phyloP scores from a whole-genome alignment of 495 filamentous ascomycete genomes.

The Talaromyces borbonicus region DNA sequence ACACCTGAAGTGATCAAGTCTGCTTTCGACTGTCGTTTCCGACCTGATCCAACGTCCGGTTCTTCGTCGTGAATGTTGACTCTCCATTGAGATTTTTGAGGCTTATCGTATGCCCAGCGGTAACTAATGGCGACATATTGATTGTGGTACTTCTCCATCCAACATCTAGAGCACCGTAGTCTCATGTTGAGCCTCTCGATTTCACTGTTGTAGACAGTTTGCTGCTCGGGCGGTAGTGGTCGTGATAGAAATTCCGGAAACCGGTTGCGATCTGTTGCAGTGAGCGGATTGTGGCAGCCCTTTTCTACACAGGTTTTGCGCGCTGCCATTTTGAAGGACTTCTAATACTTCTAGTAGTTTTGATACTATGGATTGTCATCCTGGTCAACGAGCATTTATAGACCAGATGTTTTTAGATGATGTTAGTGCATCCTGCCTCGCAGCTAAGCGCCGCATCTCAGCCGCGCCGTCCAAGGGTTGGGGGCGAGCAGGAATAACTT shows the following conservation, averaged over 20 bases:
- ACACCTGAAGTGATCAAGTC: slow-evolving; percentile 4
- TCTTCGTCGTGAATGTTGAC: neutral
- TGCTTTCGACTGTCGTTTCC: too few relatives aligned
- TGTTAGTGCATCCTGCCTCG: too few relatives aligned
- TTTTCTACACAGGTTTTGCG: neutral
- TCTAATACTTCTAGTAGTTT: too few relatives aligned
- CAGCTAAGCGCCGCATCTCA: too few relatives aligned
- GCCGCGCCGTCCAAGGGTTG: too few relatives aligned
- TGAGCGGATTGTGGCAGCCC: neutral
- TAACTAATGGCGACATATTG: neutral
- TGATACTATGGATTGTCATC: neutral
- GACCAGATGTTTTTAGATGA: too few relatives aligned
- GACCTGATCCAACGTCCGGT: too few relatives aligned
- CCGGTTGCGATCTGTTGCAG: neutral
- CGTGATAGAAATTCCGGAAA: neutral
- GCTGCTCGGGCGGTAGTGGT: neutral
- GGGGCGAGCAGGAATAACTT: too few relatives aligned
- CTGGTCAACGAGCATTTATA: neutral
- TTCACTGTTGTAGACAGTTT: neutral
- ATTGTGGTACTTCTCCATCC: neutral
- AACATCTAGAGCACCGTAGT: neutral
- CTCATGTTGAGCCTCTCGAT: neutral
- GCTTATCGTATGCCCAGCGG: neutral
- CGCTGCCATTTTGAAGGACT: neutral
- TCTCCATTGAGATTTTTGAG: neutral